Conservation (phyloP, 2,329 filamentous ascomycete species). For the Colletotrichum musicola region DNA sequence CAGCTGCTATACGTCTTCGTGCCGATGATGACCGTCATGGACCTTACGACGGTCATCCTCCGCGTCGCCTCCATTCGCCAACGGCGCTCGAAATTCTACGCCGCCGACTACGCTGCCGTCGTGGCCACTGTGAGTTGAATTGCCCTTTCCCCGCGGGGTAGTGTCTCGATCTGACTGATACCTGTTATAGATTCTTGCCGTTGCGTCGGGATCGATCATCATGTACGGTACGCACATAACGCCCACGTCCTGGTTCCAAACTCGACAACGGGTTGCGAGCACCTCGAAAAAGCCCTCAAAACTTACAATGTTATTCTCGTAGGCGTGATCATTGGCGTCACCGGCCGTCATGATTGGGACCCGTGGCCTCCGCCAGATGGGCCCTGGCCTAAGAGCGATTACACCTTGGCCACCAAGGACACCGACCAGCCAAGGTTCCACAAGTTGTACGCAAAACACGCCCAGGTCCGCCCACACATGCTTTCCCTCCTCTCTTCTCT, state of each 20-base stretch:
- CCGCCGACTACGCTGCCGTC: slow-evolving; percentile 19
- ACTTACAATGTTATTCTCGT: neutral
- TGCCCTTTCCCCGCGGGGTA: no score
- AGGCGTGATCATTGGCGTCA: slow-evolving; percentile 8
- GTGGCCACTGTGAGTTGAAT: slow-evolving; percentile 9
- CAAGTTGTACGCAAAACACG: neutral
- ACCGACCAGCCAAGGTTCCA: slow-evolving; percentile 10
- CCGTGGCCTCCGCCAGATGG: slow-evolving; percentile 21
- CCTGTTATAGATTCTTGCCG: neutral
- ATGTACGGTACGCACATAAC: slow-evolving; percentile 6
- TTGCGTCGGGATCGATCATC: slow-evolving; percentile 1
- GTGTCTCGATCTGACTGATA: neutral
- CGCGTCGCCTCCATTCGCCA: slow-evolving; percentile 19
- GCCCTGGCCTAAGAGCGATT: slow-evolving; percentile 24
- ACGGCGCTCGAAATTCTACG: slow-evolving; percentile 1
- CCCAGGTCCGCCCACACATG: neutral
- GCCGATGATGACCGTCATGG: slow-evolving; percentile 16
- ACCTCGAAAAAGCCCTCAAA: neutral
- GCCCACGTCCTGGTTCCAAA: neutral
- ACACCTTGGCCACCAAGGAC: slow-evolving; percentile 8
- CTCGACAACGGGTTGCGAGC: no score
- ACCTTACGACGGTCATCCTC: slow-evolving; percentile 6
- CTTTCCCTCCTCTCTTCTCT: neutral
- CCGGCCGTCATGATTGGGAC: slow-evolving; percentile 28
- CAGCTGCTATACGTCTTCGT: slow-evolving; percentile 17